Percentiles rank a stretch among this genome's conserved stretches.
These are phyloP conservation scores for Glarea lozoyensis DNA, from an alignment of 495 filamentous ascomycete species.

Conservation along the genomic window DNA sequence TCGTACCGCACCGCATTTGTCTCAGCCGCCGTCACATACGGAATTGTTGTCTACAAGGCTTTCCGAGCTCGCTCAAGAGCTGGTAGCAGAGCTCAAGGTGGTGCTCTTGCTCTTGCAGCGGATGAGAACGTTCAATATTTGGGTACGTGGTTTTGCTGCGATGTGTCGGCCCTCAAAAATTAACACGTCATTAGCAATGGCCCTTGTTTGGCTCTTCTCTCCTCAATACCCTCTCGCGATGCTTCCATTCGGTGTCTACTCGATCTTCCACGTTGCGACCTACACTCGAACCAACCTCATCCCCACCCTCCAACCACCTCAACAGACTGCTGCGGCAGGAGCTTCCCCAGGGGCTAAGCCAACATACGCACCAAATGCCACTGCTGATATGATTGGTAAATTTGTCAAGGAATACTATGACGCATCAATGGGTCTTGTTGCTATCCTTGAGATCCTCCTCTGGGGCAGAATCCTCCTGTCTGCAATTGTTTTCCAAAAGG, in stretches of 20 bases:
- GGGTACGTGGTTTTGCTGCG: slow-evolving; percentile 47
- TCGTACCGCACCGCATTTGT: slow-evolving; percentile 86
- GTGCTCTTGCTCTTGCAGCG: slow-evolving; percentile 52
- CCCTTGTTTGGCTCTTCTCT: slow-evolving; percentile 87
- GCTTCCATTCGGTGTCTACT: slow-evolving; percentile 93
- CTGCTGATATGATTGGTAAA: slow-evolving; percentile 72
- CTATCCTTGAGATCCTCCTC: slow-evolving; percentile 65
- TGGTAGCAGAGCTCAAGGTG: slow-evolving; percentile 46
- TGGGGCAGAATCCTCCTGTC: slow-evolving; percentile 74
- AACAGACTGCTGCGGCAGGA: slow-evolving; percentile 29
- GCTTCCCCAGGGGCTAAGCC: slow-evolving; percentile 55
- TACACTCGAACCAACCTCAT: slow-evolving; percentile 65
- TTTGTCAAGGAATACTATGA: slow-evolving; percentile 99
- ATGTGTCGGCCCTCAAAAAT: too few relatives aligned
- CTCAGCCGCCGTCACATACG: slow-evolving; percentile 83
- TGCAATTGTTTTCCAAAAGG: slow-evolving; percentile 75
- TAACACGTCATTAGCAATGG: slow-evolving; percentile 59
- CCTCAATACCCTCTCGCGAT: slow-evolving; percentile 85
- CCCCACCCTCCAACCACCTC: slow-evolving; percentile 47
- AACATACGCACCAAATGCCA: slow-evolving; percentile 51
- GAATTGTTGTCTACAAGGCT: slow-evolving; percentile 99
- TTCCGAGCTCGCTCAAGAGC: slow-evolving; percentile 71
- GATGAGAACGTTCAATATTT: slow-evolving; percentile 99
- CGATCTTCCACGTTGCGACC: slow-evolving; percentile 93
- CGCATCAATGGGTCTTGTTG: slow-evolving; percentile 72